These are phyloP conservation scores for Russula abietina DNA, from an alignment of 768 basidiomycete species.

Conservation along the genomic window DNA sequence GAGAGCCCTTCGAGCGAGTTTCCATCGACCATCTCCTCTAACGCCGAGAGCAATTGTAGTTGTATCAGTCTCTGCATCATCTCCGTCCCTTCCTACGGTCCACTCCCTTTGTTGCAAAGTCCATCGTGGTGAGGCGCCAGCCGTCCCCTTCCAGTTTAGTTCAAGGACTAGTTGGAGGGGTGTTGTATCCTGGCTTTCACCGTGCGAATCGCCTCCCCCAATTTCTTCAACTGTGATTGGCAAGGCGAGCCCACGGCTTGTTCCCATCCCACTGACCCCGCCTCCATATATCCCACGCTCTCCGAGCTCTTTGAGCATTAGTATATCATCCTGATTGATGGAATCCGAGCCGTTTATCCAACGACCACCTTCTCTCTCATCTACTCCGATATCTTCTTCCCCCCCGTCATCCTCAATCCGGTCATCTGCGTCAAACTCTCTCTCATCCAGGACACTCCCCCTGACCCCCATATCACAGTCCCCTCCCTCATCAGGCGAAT, in stretches of 20 bases:
- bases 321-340: constrained; percentile 41
- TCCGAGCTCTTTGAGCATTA: constrained; percentile 34
- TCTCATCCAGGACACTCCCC: too few relatives aligned
- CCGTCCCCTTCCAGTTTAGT: background rate
- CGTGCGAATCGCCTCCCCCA: constrained; percentile 23
- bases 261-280: constrained; percentile 37
- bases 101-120: constrained; percentile 32
- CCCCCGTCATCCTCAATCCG: constrained; percentile 36
- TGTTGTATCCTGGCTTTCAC: constrained; percentile 30
- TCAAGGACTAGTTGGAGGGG: constrained; percentile 30
- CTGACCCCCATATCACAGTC: constrained; percentile 17
- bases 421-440: constrained; percentile 31
- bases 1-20: constrained; percentile 28
- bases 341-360: constrained; percentile 32
- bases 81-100: constrained; percentile 28
- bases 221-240: constrained; percentile 1
- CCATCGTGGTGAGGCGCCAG: constrained; percentile 20
- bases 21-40: constrained; percentile 29
- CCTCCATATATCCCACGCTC: constrained; percentile 41
- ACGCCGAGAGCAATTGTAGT: constrained; percentile 40
- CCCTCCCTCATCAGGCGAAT: constrained; percentile 25
- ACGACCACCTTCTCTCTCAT: constrained; percentile 8
- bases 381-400: constrained; percentile 22
- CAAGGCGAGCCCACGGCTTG: constrained; percentile 5
- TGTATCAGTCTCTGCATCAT: constrained; percentile 30